These are phyloP conservation scores for Colletotrichum spaethianum DNA, from an alignment of 2,329 filamentous ascomycete genomes.

Conservation along the genomic window DNA sequence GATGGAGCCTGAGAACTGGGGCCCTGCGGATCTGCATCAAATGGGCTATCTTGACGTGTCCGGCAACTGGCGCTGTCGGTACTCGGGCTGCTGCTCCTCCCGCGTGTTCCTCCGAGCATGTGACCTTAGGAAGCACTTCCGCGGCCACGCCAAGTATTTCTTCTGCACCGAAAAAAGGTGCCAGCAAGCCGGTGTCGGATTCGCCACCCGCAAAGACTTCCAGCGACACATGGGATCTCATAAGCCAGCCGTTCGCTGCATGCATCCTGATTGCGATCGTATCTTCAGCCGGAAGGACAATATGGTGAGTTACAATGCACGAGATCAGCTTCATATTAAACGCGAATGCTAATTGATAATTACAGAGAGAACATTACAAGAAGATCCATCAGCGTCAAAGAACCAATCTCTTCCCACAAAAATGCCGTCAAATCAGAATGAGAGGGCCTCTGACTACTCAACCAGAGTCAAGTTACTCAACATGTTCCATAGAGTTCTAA, in stretches of 20 bases:
- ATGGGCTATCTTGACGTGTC: constrained; percentile 35
- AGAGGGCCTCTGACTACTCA: constrained; percentile 4
- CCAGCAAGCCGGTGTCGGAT: constrained; percentile 30
- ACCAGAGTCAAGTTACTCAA: constrained; percentile 16
- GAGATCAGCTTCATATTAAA: background rate
- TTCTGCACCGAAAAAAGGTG: constrained; percentile 38
- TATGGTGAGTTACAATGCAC: constrained; percentile 13
- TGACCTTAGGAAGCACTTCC: constrained; percentile 33
- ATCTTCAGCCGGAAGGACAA: constrained; percentile 38
- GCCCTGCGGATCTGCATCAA: constrained; percentile 18
- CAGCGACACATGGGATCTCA: constrained; percentile 38
- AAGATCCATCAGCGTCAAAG: constrained; percentile 34
- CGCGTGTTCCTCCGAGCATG: constrained; percentile 34
- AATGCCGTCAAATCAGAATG: constrained; percentile 13
- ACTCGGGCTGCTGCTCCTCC: constrained; percentile 29
- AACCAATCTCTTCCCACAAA: constrained; percentile 26
- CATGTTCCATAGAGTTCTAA: background rate
- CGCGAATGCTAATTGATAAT: background rate
- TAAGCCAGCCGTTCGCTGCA: constrained; percentile 30
- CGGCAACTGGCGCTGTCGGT: constrained; percentile 37
- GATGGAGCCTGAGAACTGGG: constrained; percentile 14
- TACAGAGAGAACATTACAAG: constrained; percentile 34
- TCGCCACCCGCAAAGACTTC: constrained; percentile 35
- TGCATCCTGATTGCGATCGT: constrained; percentile 31
- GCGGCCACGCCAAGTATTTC: constrained; percentile 35